Evolutionary conservation across 2,329 filamentous ascomycete species (phyloP).

Genomic region (Nemania sp.): DNA sequence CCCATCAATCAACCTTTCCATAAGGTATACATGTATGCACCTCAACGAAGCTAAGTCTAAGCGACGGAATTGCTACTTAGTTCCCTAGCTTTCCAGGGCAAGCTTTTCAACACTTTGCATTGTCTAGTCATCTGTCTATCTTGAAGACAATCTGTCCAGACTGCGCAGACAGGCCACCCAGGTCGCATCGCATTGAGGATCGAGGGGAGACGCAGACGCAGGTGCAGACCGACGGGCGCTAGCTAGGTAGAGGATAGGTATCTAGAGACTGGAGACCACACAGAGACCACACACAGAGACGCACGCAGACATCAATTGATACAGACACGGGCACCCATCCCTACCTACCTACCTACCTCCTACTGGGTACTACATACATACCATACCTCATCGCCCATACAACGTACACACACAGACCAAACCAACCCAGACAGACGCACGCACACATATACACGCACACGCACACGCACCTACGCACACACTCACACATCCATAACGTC

Average conservation of each 20-base stretch:
- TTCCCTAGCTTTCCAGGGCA: no score
- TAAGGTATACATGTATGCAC: no score
- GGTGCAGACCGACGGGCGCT: not conserved
- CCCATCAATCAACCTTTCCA: no score
- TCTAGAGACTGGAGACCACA: conserved; percentile 14
- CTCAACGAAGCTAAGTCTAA: conserved; percentile 17
- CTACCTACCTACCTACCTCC: no score
- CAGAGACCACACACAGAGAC: not conserved
- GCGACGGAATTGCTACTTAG: conserved; percentile 10
- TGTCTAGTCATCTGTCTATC: not conserved
- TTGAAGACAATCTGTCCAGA: conserved; percentile 2
- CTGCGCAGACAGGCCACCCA: conserved; percentile 2
- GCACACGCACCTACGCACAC: not conserved
- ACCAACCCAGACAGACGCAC: conserved; percentile 1
- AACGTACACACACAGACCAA: conserved; percentile 1
- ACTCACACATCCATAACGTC: not conserved
- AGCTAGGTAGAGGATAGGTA: no score
- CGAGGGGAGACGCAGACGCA: conserved; percentile 11
- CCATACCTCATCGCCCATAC: no score
- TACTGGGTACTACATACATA: no score
- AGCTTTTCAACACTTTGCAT: not conserved
- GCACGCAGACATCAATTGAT: no score
- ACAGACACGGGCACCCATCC: not conserved
- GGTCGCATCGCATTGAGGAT: conserved; percentile 8
- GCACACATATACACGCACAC: not conserved